These are phyloP conservation scores for Collybia sordida DNA, from an alignment of 768 basidiomycete species.

Conservation along the genomic window DNA sequence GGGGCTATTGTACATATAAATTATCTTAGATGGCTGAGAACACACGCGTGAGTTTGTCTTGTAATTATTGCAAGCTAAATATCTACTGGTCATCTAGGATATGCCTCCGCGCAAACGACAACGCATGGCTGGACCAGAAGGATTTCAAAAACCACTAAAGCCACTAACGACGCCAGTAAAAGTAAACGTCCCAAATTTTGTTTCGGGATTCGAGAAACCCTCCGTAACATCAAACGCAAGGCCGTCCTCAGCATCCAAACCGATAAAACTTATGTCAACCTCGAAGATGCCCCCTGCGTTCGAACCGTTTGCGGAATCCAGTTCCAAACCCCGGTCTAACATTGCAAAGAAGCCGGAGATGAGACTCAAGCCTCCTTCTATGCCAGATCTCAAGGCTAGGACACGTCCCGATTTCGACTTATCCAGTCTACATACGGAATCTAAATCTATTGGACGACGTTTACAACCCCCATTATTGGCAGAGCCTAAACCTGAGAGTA, in stretches of 20 bases:
- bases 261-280: background rate
- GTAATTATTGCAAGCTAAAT: background rate
- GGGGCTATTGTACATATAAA: no score
- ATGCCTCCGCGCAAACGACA: conserved; percentile 15
- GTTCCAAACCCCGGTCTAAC: background rate
- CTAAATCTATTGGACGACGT: no score
- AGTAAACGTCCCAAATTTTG: conserved; percentile 11
- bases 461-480: no score
- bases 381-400: conserved; percentile 7
- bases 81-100: conserved; percentile 5
- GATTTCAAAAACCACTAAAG: conserved; percentile 10
- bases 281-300: background rate
- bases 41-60: no score
- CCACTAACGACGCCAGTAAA: conserved; percentile 8
- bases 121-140: conserved; percentile 15
- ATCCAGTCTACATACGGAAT: no score
- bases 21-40: no score
- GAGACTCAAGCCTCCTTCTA: conserved; percentile 4
- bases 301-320: background rate
- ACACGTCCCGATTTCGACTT: no score
- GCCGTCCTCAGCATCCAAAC: conserved; percentile 4
- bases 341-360: background rate
- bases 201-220: conserved; percentile 11
- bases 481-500: no score
- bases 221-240: conserved; percentile 1